Evolutionary conservation across 495 filamentous ascomycete species (phyloP).

Genomic region (Lineolata rhizophorae): DNA sequence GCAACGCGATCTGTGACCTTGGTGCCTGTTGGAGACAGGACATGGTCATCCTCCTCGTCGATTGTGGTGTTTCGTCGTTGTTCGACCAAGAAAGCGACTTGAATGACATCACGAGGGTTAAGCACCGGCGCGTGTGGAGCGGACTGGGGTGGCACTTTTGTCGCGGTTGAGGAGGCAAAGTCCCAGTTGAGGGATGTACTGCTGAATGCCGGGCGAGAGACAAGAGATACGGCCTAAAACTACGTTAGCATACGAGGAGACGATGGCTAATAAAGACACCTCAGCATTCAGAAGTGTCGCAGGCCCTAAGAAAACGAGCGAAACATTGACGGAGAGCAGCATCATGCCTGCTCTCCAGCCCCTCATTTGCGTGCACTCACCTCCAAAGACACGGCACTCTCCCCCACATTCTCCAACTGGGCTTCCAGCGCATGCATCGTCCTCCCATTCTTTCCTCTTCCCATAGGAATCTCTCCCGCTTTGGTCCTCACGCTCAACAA

Average conservation of each 20-base stretch:
- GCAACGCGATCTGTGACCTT: no score
- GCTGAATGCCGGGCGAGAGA: slow-evolving; percentile 32
- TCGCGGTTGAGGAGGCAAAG: slow-evolving; percentile 13
- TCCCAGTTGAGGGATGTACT: slow-evolving; percentile 39
- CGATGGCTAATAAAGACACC: no score
- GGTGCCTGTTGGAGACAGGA: slow-evolving; percentile 31
- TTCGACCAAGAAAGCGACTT: slow-evolving; percentile 75
- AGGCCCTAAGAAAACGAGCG: no score
- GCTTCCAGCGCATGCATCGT: slow-evolving; percentile 48
- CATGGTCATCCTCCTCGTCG: slow-evolving; percentile 11
- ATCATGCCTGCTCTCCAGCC: no score
- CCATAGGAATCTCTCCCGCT: slow-evolving; percentile 31
- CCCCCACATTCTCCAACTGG: slow-evolving; percentile 81
- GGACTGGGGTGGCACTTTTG: no score
- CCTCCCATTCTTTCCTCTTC: slow-evolving; percentile 9
- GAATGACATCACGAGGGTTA: slow-evolving; percentile 68
- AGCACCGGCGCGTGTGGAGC: slow-evolving; percentile 38
- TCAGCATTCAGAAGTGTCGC: no score
- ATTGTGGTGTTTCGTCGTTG: slow-evolving; percentile 29
- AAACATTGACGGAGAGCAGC: no score
- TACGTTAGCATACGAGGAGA: no score
- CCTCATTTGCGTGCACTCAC: slow-evolving; percentile 23
- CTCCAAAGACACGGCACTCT: slow-evolving; percentile 40
- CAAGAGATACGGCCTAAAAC: slow-evolving; percentile 27
- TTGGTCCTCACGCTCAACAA: slow-evolving; percentile 84